Evolutionary conservation across 208 protist genomes (phyloP), one percentile per base, ranked within the genome.

Genomic region (Trypanosoma mega): DNA sequence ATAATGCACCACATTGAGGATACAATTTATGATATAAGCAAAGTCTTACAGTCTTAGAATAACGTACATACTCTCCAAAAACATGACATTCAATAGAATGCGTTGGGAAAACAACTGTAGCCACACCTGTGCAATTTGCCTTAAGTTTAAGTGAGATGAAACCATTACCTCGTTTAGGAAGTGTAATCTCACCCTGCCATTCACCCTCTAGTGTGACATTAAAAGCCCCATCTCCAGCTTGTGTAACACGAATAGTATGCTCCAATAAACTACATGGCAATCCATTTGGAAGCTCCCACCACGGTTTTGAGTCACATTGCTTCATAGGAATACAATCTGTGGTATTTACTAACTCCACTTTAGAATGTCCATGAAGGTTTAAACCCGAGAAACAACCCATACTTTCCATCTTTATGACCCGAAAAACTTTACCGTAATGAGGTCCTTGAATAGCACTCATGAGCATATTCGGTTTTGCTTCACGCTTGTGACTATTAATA

Each of bases 261-360:
- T 96, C 90, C 24, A 85, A 73, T 23, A 82, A 51, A 47, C 76
- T 91, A 68, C 86, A 90, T 12, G 90, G 90, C 21, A 96, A 53
- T 31, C 90, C 87, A 63, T 91, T 85, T 11, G 41, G 36, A 21
- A 73, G 39, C 1, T 60, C 74, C 73, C 74, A 86, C 87, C 90
- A 96, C 21, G 85, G 68, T 20, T 52, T 49, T 2, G 76, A 73
- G 18, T 69, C 76, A 34, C 74, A 80, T 67, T 96, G 90, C 62
- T 94, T 92, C 30, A 93, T 59, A 14, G 84, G 84, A 20, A 96
- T 68, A 55, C 85, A 91, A 49, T 72, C 70, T 14, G 11, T 23
- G 39, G 43, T 60, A 23, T 59, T 52, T 14, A 72, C 12, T 24
- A 60, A 0, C 9, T 31, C 54, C 20, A 47, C 33, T 43, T 20